phyloP scores from a whole-genome alignment of 495 filamentous ascomycete genomes.

The Penicillium simplicissimum region DNA sequence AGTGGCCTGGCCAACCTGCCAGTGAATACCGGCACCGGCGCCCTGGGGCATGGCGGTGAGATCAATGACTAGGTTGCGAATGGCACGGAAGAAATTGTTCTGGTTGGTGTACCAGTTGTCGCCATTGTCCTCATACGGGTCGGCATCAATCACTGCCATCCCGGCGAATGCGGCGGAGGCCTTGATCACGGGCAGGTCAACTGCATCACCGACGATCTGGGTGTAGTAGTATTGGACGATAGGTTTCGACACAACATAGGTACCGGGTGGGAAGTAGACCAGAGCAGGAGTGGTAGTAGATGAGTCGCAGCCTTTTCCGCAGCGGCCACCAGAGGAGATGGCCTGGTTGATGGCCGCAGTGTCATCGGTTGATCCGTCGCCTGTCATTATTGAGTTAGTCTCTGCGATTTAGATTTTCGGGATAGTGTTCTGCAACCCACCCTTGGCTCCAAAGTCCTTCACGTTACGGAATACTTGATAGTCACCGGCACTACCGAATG shows the following conservation, averaged over 20 bases:
- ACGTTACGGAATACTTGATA: conserved; percentile 90
- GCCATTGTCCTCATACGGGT: conserved; percentile 70
- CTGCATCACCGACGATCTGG: conserved; percentile 75
- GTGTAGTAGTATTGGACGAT: conserved; percentile 78
- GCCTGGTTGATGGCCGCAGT: conserved; percentile 87
- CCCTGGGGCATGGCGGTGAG: conserved; percentile 65
- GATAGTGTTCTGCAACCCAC: conserved; percentile 26
- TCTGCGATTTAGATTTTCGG: not conserved
- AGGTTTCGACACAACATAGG: conserved; percentile 67
- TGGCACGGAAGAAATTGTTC: conserved; percentile 98
- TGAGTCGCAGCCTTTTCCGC: conserved; percentile 76
- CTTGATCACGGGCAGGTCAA: conserved; percentile 72
- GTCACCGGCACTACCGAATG: conserved; percentile 55
- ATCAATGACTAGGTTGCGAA: conserved; percentile 94
- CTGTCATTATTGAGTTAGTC: conserved; percentile 25
- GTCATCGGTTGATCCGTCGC: conserved; percentile 81
- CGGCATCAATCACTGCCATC: conserved; percentile 87
- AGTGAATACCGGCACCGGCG: conserved; percentile 81
- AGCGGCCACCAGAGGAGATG: conserved; percentile 74
- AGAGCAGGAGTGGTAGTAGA: conserved; percentile 74
- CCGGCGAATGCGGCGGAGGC: conserved; percentile 70
- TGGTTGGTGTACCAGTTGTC: conserved; percentile 84
- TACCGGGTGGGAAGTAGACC: conserved; percentile 80
- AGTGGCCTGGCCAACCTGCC: conserved; percentile 97
- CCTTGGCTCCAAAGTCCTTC: conserved; percentile 76